These are phyloP conservation scores for Basidiobolus meristosporus DNA, from an alignment of 371 early-diverging fungal genomes.

Conservation along the genomic window DNA sequence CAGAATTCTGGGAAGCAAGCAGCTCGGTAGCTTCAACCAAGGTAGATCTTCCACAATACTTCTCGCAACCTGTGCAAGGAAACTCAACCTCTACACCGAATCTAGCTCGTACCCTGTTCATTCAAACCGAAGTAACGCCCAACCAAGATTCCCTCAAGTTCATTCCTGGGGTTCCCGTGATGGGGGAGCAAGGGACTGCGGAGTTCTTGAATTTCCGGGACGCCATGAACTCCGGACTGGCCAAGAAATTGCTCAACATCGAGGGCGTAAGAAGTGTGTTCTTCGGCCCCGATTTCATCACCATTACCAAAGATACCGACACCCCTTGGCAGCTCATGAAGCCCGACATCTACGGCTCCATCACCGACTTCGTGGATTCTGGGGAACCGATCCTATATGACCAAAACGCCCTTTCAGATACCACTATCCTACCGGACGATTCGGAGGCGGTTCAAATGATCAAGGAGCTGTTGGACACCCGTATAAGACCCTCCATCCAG, in stretches of 20 bases:
- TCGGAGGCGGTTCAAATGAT: conserved; percentile 89
- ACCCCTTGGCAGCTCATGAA: conserved; percentile 87
- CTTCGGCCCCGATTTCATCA: conserved; percentile 84
- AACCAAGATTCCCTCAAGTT: conserved; percentile 87
- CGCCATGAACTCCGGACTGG: conserved; percentile 72
- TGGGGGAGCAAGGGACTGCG: conserved; percentile 24
- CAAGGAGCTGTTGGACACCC: conserved; percentile 86
- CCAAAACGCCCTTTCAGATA: conserved; percentile 36
- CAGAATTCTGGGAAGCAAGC: too few relatives aligned
- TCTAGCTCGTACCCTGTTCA: conserved; percentile 79
- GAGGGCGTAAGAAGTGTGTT: conserved; percentile 77
- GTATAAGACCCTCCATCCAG: conserved; percentile 90
- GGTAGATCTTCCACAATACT: too few relatives aligned
- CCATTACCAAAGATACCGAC: conserved; percentile 68
- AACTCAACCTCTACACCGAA: too few relatives aligned
- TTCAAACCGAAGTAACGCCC: conserved; percentile 87
- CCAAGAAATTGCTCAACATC: conserved; percentile 69
- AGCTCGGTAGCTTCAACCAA: too few relatives aligned
- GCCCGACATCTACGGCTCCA: conserved; percentile 81
- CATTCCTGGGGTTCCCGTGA: conserved; percentile 66
- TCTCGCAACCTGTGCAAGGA: too few relatives aligned
- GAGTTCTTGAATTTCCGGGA: conserved; percentile 70
- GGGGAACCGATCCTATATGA: conserved; percentile 50
- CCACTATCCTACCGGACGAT: conserved; percentile 56
- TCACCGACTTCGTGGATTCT: conserved; percentile 86